Percentiles rank a stretch among this genome's conserved stretches.
These are phyloP conservation scores for Carex sylvatica DNA, from an alignment of 202 grass and related monocot species.

Conservation along the genomic window DNA sequence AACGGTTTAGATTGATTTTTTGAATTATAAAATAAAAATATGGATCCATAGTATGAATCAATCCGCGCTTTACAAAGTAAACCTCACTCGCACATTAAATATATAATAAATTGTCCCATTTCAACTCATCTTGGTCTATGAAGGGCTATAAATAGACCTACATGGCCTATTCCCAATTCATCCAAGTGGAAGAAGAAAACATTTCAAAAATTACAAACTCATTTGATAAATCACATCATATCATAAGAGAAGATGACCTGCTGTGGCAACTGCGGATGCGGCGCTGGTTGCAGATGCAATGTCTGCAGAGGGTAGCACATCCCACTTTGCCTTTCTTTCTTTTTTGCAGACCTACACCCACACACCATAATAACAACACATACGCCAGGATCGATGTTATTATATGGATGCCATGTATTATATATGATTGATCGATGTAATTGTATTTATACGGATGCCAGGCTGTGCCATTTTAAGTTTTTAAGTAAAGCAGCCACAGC, in stretches of 20 bases:
- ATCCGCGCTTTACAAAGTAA: too few species aligned
- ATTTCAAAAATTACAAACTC: background rate
- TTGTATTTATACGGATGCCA: background rate
- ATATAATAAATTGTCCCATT: background rate
- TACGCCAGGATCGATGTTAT: background rate
- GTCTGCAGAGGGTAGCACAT: constrained; percentile 31
- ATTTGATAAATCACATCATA: background rate
- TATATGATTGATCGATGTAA: background rate
- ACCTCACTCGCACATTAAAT: background rate
- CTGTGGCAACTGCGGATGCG: constrained; percentile 41
- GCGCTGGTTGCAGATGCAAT: constrained; percentile 34
- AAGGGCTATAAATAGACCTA: constrained; percentile 21
- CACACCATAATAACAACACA: background rate
- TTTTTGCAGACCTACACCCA: background rate
- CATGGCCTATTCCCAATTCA: background rate
- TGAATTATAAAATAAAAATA: too few species aligned
- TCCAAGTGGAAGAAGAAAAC: background rate
- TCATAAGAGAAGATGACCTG: constrained; percentile 41
- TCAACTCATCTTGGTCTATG: background rate
- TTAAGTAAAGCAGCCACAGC: background rate
- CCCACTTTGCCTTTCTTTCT: background rate
- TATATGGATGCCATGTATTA: background rate
- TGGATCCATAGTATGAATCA: too few species aligned
- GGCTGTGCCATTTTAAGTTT: background rate
- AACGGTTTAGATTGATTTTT: too few species aligned